Evolutionary conservation across 208 protist species (phyloP).

Genomic region (Trypanosoma brucei): DNA sequence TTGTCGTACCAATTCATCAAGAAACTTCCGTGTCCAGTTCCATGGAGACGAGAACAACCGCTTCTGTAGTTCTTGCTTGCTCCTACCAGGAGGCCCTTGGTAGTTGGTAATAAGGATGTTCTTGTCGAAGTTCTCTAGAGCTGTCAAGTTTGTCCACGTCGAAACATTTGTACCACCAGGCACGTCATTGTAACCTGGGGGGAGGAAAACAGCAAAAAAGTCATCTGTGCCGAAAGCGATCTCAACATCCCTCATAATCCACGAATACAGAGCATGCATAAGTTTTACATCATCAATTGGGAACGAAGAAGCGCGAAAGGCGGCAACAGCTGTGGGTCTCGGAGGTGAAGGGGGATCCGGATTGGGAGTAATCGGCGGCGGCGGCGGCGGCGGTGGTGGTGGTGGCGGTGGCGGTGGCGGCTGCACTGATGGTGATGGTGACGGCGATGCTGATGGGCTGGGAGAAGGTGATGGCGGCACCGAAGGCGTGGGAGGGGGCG

Average conservation of each 20-base stretch:
- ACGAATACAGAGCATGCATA: constrained; percentile 46
- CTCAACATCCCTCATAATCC: constrained; percentile 34
- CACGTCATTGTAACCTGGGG: constrained; percentile 20
- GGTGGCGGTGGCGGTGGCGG: neutral
- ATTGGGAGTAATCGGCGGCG: constrained; percentile 1
- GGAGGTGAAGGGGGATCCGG: neutral
- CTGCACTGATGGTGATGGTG: neutral
- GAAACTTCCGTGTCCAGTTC: constrained; percentile 33
- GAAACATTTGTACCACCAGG: constrained; percentile 40
- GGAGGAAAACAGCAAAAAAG: constrained; percentile 45
- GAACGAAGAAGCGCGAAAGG: constrained; percentile 31
- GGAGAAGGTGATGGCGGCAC: neutral
- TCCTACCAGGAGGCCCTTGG: constrained; percentile 22
- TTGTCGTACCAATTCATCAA: constrained; percentile 16
- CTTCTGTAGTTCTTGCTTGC: constrained; percentile 12
- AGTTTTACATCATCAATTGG: constrained; percentile 33
- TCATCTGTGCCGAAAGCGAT: constrained; percentile 38
- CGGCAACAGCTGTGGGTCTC: constrained; percentile 19
- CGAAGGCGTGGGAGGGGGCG: neutral
- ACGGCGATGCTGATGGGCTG: neutral
- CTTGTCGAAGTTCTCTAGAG: constrained; percentile 28
- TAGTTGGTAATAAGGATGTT: constrained; percentile 47
- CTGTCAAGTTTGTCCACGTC: constrained; percentile 32
- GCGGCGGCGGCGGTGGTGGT: neutral
- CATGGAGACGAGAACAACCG: constrained; percentile 31